Evolutionary conservation across 257 asterid species (phyloP).

Genomic region (Dorcoceras hygrometricum): DNA sequence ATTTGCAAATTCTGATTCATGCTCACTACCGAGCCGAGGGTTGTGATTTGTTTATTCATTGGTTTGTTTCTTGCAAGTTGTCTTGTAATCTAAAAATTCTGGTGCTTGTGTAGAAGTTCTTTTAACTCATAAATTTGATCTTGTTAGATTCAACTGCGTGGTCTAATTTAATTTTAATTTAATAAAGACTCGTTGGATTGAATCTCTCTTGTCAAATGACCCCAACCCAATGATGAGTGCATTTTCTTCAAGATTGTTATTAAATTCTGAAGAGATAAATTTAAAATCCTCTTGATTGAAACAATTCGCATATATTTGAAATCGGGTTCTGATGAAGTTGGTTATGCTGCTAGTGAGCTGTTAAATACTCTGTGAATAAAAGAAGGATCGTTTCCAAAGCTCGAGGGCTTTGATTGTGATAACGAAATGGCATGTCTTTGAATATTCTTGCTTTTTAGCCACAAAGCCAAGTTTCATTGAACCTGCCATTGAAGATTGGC

Average conservation of each 20-base stretch:
- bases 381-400: no score
- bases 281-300: no score
- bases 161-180: constrained; percentile 3
- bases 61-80: constrained; percentile 29
- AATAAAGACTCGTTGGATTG: constrained; percentile 2
- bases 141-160: neutral
- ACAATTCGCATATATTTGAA: no score
- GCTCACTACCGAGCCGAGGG: constrained; percentile 16
- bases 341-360: no score
- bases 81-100: constrained; percentile 26
- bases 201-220: no score
- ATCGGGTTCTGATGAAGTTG: no score
- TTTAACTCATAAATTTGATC: neutral
- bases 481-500: neutral
- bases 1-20: constrained; percentile 29
- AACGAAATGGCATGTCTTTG: neutral
- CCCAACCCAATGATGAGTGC: no score
- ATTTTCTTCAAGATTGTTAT: no score
- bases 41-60: constrained; percentile 46
- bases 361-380: no score
- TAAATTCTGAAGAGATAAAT: no score
- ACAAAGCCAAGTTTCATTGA: neutral
- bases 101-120: constrained; percentile 6
- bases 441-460: neutral
- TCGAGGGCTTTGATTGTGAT: neutral